Percentiles rank a stretch among this genome's conserved stretches.
Conservation (phyloP, 495 filamentous ascomycete genomes). For the Penicillium dipodomyicola region DNA sequence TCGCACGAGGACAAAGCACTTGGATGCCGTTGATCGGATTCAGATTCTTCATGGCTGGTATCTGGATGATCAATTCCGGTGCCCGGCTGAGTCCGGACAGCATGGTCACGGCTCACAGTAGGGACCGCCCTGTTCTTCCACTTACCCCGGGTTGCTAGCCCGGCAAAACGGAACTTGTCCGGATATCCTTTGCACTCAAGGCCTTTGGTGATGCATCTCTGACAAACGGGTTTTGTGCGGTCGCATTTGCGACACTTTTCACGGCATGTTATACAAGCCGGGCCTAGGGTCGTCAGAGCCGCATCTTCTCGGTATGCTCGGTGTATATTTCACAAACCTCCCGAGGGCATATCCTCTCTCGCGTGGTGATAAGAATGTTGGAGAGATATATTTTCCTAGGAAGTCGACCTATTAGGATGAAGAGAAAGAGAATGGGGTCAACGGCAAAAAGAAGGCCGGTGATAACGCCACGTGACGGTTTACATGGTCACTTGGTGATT, state of each 20-base stretch:
- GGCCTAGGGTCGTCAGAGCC: conserved; percentile 13
- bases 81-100: neutral
- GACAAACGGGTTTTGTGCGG: conserved; percentile 26
- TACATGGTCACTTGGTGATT: neutral
- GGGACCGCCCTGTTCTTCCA: conserved; percentile 29
- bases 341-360: neutral
- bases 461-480: neutral
- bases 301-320: neutral
- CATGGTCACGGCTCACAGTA: neutral
- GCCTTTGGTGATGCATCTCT: conserved; percentile 31
- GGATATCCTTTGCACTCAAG: conserved; percentile 38
- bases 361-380: neutral
- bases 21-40: neutral
- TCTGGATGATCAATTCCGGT: conserved; percentile 1
- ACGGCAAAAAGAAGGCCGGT: neutral
- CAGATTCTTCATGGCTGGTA: neutral
- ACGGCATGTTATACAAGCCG: conserved; percentile 34
- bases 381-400: neutral
- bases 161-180: conserved; percentile 42
- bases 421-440: neutral
- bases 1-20: too few relatives aligned
- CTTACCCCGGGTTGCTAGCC: conserved; percentile 38
- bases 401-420: neutral
- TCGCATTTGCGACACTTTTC: conserved; percentile 37
- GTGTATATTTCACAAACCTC: neutral